Conservation (phyloP, 2,329 filamentous ascomycete genomes). For the Drechslerella coelobrocha region DNA sequence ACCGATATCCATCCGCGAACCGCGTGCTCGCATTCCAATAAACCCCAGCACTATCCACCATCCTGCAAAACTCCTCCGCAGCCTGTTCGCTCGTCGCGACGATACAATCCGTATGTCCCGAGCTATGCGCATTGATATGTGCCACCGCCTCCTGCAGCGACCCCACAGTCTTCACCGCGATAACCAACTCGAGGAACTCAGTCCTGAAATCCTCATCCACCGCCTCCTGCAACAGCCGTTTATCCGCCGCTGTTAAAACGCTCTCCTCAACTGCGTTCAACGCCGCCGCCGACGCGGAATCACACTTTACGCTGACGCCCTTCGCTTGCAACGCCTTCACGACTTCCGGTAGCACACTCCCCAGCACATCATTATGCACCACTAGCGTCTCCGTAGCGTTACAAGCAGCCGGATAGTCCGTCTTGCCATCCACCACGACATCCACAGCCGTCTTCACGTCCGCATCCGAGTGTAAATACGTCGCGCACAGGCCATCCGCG, state of each 20-base stretch:
- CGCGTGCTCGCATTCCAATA: slow-evolving; percentile 97
- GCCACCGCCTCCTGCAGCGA: slow-evolving; percentile 73
- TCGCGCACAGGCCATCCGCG: slow-evolving; percentile 88
- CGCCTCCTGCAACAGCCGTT: slow-evolving; percentile 68
- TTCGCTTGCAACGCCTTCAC: slow-evolving; percentile 76
- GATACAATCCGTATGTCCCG: slow-evolving; percentile 92
- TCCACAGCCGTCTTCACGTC: slow-evolving; percentile 73
- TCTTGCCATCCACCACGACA: slow-evolving; percentile 89
- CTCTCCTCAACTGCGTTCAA: slow-evolving; percentile 62
- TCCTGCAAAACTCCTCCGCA: slow-evolving; percentile 82
- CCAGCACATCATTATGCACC: slow-evolving; percentile 72
- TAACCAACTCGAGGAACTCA: slow-evolving; percentile 83
- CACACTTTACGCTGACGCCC: slow-evolving; percentile 84
- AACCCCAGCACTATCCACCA: slow-evolving; percentile 85
- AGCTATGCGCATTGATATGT: slow-evolving; percentile 86
- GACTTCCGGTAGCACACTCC: slow-evolving; percentile 71
- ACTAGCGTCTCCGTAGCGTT: slow-evolving; percentile 93
- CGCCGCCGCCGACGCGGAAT: slow-evolving; percentile 70
- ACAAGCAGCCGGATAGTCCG: slow-evolving; percentile 92
- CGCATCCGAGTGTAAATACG: slow-evolving; percentile 82
- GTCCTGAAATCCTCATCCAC: slow-evolving; percentile 77
- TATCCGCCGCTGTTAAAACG: slow-evolving; percentile 53
- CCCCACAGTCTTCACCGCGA: slow-evolving; percentile 82
- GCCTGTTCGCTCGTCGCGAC: slow-evolving; percentile 71
- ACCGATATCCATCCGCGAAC: slow-evolving; percentile 95